Base-by-base conservation (phyloP, 2,329 filamentous ascomycete species). In the Claviceps pazoutovae region DNA sequence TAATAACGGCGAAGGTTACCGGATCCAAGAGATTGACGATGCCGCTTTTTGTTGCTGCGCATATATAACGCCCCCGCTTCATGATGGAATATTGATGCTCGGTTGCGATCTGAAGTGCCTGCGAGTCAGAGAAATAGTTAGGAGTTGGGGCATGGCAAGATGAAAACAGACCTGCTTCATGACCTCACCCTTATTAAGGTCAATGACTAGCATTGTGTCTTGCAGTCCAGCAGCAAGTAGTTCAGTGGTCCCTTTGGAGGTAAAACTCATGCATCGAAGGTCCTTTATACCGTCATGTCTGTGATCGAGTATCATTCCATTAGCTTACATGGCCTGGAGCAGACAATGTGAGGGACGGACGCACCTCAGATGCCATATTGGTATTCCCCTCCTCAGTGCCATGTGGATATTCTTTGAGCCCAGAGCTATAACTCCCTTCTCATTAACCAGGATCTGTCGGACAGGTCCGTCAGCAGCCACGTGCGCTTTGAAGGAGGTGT, bases 221-320 rank as follows among this genome's bases (percentile, higher is more conserved):
- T 98, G 93, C 58, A 84, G 80, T 46, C 93, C 93, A 46, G 89
- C 93, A 37, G 91, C 86, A 19, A 98, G 72, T 53, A 98, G 83
- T 62, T 95, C 86, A 14, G 80, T 78, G 26, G 86, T 87, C 8
- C 85, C 85, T 62, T 89, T 89, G 30, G 87, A 89, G 1, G 88
- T 94, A 64, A 95, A 96, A 65, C 86, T 91, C 89, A 97, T 97
- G 68, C 93, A 97, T 59, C 82, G 81, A 57, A 98, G 72, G 62
- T 96, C 88, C 56, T 78, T 81, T 84, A 97, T 95, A 52, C 85
- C 84, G 30, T 81, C 73, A 61, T 82, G 76, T 57, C 83, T 86
- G 42, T 21, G 19, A 37, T 48, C 4, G 46, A 37, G 34, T n/a
- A 37, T 26, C 44, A 19, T 19, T 38, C 30, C 7, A 14, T 45